Evolutionary conservation across 2,329 filamentous ascomycete species (phyloP).

Genomic region (Lecanicillium sp.): DNA sequence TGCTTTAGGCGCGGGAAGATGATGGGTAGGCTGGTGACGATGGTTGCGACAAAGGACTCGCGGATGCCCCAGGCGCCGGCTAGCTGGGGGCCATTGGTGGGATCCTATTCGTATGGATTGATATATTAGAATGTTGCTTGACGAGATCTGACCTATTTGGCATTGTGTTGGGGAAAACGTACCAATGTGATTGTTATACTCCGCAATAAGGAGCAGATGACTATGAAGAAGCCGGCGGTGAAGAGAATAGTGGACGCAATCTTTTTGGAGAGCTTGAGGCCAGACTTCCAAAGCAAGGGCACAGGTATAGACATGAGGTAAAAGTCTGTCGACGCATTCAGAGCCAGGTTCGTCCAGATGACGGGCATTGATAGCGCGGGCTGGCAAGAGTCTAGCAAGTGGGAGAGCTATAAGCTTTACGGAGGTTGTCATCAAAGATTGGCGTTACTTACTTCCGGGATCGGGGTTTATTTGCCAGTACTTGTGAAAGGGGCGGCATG

Average conservation of each 20-base stretch:
- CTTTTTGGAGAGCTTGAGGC: conserved; percentile 41
- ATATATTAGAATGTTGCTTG: too few relatives aligned
- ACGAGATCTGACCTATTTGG: too few relatives aligned
- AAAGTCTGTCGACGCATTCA: conserved; percentile 32
- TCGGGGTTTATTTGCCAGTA: conserved; percentile 35
- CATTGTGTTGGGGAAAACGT: conserved; percentile 27
- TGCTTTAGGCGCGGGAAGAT: conserved; percentile 18
- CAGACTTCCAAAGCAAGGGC: conserved; percentile 45
- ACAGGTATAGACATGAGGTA: conserved; percentile 32
- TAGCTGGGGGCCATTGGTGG: conserved; percentile 9
- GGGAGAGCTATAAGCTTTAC: conserved; percentile 20
- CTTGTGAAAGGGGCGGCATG: conserved; percentile 25
- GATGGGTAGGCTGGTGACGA: conserved; percentile 29
- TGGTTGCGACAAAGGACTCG: conserved; percentile 28
- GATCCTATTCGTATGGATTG: too few relatives aligned
- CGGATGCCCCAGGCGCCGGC: conserved; percentile 10
- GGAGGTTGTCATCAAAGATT: conserved; percentile 14
- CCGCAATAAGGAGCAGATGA: conserved; percentile 45
- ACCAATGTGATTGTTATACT: conserved; percentile 37
- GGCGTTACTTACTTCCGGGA: conserved; percentile 26
- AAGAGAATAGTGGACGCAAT: conserved; percentile 45
- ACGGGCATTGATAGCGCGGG: conserved; percentile 31
- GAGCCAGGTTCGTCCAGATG: conserved; percentile 24
- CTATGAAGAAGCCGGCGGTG: conserved; percentile 47
- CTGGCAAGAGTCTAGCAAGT: conserved; percentile 24